Conservation (phyloP, 208 protist genomes). For the Angomonas ambiguus region DNA sequence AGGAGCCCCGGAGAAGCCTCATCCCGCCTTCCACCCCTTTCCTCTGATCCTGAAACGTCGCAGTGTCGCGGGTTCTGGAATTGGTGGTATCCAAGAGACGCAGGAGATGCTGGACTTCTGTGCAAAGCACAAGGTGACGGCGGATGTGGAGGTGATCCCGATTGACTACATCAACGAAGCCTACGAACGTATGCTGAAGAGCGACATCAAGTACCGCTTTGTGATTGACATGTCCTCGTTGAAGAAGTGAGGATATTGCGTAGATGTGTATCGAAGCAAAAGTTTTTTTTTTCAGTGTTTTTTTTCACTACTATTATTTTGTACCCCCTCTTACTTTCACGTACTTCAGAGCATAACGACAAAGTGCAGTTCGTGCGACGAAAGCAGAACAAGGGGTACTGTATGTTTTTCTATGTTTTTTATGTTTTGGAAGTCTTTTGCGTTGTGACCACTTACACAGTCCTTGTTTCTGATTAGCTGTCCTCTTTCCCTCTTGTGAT, state of each 20-base stretch:
- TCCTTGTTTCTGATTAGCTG: too few species aligned
- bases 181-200: slow-evolving; percentile 62
- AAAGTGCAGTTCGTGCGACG: too few species aligned
- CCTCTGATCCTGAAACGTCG: slow-evolving; percentile 22
- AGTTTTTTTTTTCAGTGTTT: slow-evolving; percentile 6
- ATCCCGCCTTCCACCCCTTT: slow-evolving; percentile 32
- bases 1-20: slow-evolving; percentile 34
- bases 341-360: too few species aligned
- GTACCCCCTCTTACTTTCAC: too few species aligned
- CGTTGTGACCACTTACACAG: too few species aligned
- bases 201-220: slow-evolving; percentile 71
- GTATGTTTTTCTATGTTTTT: too few species aligned
- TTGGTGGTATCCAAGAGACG: slow-evolving; percentile 65
- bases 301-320: slow-evolving; percentile 7
- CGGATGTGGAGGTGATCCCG: slow-evolving; percentile 58
- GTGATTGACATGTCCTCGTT: slow-evolving; percentile 65
- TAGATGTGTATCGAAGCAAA: background rate
- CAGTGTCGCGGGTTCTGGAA: slow-evolving; percentile 37
- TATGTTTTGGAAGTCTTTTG: too few species aligned
- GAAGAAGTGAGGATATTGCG: background rate
- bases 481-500: background rate
- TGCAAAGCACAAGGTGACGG: slow-evolving; percentile 44
- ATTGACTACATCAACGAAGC: slow-evolving; percentile 70
- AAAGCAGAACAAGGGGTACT: too few species aligned
- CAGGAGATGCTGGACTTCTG: slow-evolving; percentile 7